These are phyloP conservation scores for Keithomyces neogunnii DNA, from an alignment of 2,329 filamentous ascomycete genomes.

Conservation along the genomic window DNA sequence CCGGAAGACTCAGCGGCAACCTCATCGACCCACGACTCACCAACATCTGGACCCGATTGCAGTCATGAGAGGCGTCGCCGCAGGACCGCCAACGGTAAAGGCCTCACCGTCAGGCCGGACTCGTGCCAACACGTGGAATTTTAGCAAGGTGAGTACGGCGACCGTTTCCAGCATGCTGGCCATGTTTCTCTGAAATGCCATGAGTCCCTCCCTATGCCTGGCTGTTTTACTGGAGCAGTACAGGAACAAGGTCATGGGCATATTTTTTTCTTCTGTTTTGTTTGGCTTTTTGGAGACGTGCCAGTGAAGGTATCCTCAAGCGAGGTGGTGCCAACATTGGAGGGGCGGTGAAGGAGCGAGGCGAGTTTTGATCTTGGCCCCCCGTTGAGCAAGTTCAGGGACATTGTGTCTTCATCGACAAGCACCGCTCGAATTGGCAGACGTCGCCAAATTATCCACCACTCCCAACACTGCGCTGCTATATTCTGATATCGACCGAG, in stretches of 20 bases:
- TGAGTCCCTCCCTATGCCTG: background rate
- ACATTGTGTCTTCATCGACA: background rate
- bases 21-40: background rate
- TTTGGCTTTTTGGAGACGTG: no score
- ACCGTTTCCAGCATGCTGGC: background rate
- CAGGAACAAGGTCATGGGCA: no score
- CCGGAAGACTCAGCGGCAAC: background rate
- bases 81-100: conserved; percentile 23
- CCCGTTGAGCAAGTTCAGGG: background rate
- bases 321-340: background rate
- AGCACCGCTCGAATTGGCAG: background rate
- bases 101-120: conserved; percentile 18
- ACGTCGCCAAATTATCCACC: background rate
- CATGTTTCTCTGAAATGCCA: background rate
- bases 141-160: conserved; percentile 27
- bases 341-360: no score
- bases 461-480: background rate
- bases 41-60: background rate
- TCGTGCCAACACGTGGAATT: conserved; percentile 31
- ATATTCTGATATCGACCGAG: no score
- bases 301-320: conserved; percentile 1
- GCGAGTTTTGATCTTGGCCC: no score
- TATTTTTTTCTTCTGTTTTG: no score
- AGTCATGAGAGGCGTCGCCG: conserved; percentile 20
- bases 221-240: background rate